These are phyloP conservation scores for Epichloe baconii DNA, from an alignment of 2,329 filamentous ascomycete genomes.

Conservation along the genomic window DNA sequence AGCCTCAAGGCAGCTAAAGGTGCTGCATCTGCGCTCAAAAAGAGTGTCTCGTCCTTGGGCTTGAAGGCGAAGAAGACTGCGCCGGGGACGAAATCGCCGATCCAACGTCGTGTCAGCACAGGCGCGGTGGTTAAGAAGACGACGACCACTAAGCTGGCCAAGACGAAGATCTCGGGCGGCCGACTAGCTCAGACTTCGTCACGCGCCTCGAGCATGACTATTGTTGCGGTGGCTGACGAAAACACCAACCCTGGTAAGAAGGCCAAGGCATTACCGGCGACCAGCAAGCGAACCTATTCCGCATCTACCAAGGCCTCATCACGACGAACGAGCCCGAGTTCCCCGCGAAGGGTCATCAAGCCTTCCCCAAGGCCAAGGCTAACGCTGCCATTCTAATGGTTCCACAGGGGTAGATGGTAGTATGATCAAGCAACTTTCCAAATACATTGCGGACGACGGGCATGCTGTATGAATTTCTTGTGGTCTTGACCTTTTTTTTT, in stretches of 20 bases:
- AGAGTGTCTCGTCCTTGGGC: constrained; percentile 13
- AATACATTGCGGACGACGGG: no score
- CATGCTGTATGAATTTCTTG: not conserved
- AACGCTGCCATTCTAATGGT: constrained; percentile 5
- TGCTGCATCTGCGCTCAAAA: constrained; percentile 24
- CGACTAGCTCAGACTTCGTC: constrained; percentile 5
- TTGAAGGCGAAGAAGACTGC: constrained; percentile 14
- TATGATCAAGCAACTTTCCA: no score
- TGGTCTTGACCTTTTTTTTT: not conserved
- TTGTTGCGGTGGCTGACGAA: constrained; percentile 7
- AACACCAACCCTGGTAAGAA: constrained; percentile 1
- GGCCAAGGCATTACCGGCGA: not conserved
- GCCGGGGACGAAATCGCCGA: constrained; percentile 3
- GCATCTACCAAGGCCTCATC: not conserved
- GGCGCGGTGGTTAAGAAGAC: constrained; percentile 17
- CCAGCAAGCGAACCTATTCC: not conserved
- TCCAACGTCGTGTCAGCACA: constrained; percentile 14
- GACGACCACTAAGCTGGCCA: constrained; percentile 11
- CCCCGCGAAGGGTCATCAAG: constrained; percentile 4
- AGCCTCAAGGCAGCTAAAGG: constrained; percentile 24
- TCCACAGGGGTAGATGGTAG: not conserved
- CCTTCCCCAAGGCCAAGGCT: constrained; percentile 7
- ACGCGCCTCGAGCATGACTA: constrained; percentile 9
- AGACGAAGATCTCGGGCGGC: constrained; percentile 7
- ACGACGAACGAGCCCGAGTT: not conserved